Percentiles rank a stretch among this genome's conserved stretches.
Conservation (phyloP, 192 early-diverging fungal species). For the Dimargaris verticillata region DNA sequence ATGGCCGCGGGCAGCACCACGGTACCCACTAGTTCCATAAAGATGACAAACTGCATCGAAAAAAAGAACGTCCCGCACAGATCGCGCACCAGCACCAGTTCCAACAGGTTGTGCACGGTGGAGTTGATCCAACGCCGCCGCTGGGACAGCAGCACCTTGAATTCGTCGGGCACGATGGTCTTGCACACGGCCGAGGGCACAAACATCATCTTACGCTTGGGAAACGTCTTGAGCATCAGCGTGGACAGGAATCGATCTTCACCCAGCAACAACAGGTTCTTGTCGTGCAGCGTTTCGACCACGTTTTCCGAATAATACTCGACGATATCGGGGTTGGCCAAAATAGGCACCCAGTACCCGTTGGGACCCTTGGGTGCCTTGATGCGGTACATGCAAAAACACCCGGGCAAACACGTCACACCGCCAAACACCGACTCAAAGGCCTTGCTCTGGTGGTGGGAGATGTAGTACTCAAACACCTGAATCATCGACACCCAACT, state of each 20-base stretch:
- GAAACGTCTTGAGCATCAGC: slow-evolving; percentile 86
- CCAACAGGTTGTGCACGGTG: slow-evolving; percentile 77
- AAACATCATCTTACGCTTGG: slow-evolving; percentile 90
- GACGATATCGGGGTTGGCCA: slow-evolving; percentile 70
- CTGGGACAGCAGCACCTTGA: slow-evolving; percentile 68
- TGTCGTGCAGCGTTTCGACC: slow-evolving; percentile 79
- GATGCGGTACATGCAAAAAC: slow-evolving; percentile 78
- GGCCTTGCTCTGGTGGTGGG: slow-evolving; percentile 64
- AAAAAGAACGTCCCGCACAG: slow-evolving; percentile 80
- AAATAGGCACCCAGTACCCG: slow-evolving; percentile 68
- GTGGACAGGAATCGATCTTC: slow-evolving; percentile 92
- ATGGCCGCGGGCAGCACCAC: slow-evolving; percentile 85
- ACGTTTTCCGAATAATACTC: slow-evolving; percentile 74
- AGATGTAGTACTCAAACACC: slow-evolving; percentile 79
- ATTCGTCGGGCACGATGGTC: slow-evolving; percentile 76
- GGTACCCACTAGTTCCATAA: slow-evolving; percentile 87
- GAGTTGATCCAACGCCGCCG: slow-evolving; percentile 93
- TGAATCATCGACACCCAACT: slow-evolving; percentile 69
- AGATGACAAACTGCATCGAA: slow-evolving; percentile 91
- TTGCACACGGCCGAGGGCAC: slow-evolving; percentile 83
- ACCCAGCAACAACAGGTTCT: slow-evolving; percentile 82
- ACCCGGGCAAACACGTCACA: slow-evolving; percentile 69
- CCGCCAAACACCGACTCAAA: slow-evolving; percentile 77
- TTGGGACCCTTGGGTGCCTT: slow-evolving; percentile 61
- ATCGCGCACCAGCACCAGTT: slow-evolving; percentile 65